phyloP scores from a whole-genome alignment of 306 rosid genomes.

The Dryas alaskensis region DNA sequence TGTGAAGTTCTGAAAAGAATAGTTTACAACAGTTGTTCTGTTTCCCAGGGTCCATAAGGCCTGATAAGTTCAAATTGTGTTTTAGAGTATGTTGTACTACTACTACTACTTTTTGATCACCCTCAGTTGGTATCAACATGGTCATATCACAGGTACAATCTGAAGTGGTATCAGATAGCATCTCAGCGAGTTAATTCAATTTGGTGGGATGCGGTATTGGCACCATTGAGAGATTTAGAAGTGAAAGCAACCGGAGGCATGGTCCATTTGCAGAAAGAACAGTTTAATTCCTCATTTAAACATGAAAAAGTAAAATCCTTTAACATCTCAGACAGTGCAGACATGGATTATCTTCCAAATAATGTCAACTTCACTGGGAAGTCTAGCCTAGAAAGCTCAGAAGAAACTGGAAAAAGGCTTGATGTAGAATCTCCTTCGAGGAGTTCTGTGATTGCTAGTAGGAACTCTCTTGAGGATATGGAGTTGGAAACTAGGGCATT shows the following conservation, averaged over 20 bases:
- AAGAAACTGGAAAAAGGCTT: slow-evolving; percentile 22
- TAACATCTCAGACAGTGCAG: slow-evolving; percentile 19
- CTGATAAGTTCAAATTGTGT: no score
- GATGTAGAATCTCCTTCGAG: slow-evolving; percentile 33
- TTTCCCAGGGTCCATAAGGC: neutral
- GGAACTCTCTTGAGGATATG: slow-evolving; percentile 80
- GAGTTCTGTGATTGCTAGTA: slow-evolving; percentile 41
- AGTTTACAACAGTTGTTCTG: neutral
- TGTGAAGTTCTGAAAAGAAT: neutral
- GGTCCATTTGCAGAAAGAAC: slow-evolving; percentile 24
- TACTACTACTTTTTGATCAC: neutral
- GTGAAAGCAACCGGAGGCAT: slow-evolving; percentile 54
- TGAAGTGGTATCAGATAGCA: slow-evolving; percentile 85
- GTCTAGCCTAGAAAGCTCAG: slow-evolving; percentile 19
- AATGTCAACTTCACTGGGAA: slow-evolving; percentile 25
- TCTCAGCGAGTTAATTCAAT: slow-evolving; percentile 63
- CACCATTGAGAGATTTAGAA: slow-evolving; percentile 76
- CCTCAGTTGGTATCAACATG: slow-evolving; percentile 4
- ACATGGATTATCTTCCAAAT: slow-evolving; percentile 3
- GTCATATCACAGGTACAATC: slow-evolving; percentile 61
- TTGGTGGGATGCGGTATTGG: slow-evolving; percentile 88
- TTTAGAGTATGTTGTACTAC: neutral
- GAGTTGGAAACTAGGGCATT: slow-evolving; percentile 94
- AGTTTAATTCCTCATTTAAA: slow-evolving; percentile 17
- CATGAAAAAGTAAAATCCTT: slow-evolving; percentile 12